Evolutionary conservation across 2,329 filamentous ascomycete species (phyloP).

Genomic region (Cladosporium sp.): DNA sequence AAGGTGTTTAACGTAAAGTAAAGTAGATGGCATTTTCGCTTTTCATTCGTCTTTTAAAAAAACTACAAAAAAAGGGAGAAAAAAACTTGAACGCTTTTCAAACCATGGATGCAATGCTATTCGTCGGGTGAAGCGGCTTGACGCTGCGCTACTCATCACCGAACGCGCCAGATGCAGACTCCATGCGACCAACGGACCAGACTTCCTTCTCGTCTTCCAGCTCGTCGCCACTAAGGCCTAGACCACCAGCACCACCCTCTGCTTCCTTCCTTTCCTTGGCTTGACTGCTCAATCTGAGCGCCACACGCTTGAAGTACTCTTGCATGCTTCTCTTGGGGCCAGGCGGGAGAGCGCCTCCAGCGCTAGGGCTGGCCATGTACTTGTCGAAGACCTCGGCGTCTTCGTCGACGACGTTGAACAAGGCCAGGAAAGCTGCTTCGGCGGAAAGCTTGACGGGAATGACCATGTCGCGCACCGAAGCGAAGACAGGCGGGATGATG

Average conservation of each 20-base stretch:
- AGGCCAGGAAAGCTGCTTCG: constrained; percentile 85
- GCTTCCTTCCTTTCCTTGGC: constrained; percentile 86
- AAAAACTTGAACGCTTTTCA: background rate
- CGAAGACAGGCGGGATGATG: constrained; percentile 81
- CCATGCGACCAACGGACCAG: constrained; percentile 89
- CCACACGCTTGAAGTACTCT: constrained; percentile 96
- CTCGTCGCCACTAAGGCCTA: constrained; percentile 87
- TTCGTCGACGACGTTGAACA: constrained; percentile 86
- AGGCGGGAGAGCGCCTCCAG: constrained; percentile 60
- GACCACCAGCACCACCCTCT: constrained; percentile 79
- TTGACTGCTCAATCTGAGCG: constrained; percentile 76
- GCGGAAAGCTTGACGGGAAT: constrained; percentile 95
- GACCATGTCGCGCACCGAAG: constrained; percentile 81
- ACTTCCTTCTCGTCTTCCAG: constrained; percentile 91
- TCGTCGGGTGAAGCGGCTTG: background rate
- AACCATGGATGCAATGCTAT: background rate
- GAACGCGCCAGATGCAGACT: constrained; percentile 58
- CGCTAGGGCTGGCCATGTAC: constrained; percentile 66
- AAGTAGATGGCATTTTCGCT: background rate
- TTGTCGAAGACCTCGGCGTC: constrained; percentile 85
- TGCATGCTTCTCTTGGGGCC: constrained; percentile 83
- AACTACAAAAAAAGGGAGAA: no score
- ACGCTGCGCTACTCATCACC: constrained; percentile 10
- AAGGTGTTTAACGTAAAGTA: no score
- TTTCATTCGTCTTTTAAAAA: background rate